Base-by-base conservation (phyloP, 2,329 filamentous ascomycete genomes). In the Fusarium sulawesiense region DNA sequence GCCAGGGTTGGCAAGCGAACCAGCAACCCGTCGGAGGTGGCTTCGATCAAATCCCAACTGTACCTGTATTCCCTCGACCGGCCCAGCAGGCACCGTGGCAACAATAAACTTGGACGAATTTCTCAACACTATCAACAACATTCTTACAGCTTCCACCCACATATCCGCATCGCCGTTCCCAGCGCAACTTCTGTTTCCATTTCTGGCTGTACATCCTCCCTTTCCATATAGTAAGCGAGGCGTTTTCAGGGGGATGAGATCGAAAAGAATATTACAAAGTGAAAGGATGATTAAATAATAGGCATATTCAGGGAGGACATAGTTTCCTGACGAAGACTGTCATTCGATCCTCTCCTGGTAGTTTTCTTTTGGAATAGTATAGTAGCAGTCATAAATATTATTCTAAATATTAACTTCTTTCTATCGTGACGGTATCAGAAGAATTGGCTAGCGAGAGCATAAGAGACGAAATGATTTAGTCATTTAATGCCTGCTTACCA, bases 11-110 rank as follows among this genome's bases (percentile, higher is more conserved):
- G 93, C 94, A 98, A 78, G 87, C 91, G 68, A 88, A 88, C 65
- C 89, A 91, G 71, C 89, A 93, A 76, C 88, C 91, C 11, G 95
- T 96, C 6, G 92, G 97, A 69, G 93, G 94, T 6, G 91, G 90
- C 10, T 77, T 96, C 56, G 93, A 98, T 76, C 89, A 92, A 70
- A 76, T 98, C 45, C 87, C 91, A 34, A 97, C 94, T 1, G 85
- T 93, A 29, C 91, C 91, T 1, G 88, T 98, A 1, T 99, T 99
- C 77, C 96, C 96, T 12, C 86, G 95, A 60, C 93, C 93, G 2
- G 89, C 84, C 10, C 84, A 87, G 68, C 87, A 90, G 74, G 85
- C 85, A 23, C 86, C 87, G 3, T 91, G 88, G 88, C 87, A 90
- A 77, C 83, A 86, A 75, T 84, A 77, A 76, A 42, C 49, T n/a